Conservation (phyloP, 139 green algal genomes). For the Micractinium sp. region DNA sequence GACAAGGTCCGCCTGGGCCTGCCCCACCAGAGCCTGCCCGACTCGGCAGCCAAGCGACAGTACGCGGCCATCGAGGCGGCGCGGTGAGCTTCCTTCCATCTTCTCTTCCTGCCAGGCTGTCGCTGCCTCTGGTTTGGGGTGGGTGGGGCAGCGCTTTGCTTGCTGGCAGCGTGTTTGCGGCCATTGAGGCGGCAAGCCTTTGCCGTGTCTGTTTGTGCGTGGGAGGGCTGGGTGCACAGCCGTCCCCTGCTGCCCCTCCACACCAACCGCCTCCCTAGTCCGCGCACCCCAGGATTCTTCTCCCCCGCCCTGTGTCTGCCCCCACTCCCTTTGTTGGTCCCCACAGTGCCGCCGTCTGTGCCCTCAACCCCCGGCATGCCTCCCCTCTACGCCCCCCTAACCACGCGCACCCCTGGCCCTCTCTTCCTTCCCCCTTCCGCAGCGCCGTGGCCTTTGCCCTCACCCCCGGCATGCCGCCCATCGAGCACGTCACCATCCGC, state of each 20-base stretch:
- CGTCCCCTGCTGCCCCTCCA: too few relatives aligned
- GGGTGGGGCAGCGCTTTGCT: neutral
- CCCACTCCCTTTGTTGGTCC: too few relatives aligned
- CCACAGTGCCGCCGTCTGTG: constrained; percentile 43
- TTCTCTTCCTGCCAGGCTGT: too few relatives aligned
- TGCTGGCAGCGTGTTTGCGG: too few relatives aligned
- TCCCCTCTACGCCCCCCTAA: neutral
- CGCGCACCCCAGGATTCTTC: neutral
- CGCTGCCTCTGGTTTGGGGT: neutral
- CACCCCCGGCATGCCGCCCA: constrained; percentile 59
- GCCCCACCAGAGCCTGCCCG: constrained; percentile 41
- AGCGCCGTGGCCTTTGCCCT: constrained; percentile 62
- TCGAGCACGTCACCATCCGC: constrained; percentile 62
- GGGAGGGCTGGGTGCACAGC: too few relatives aligned
- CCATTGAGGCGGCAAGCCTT: too few relatives aligned
- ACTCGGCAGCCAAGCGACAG: constrained; percentile 42
- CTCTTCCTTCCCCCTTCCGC: neutral
- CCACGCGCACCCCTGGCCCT: neutral
- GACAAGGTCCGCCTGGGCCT: constrained; percentile 66
- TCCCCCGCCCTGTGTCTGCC: neutral
- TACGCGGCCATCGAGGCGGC: constrained; percentile 49
- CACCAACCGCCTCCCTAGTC: too few relatives aligned
- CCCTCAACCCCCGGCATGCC: constrained; percentile 65
- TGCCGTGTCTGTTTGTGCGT: too few relatives aligned
- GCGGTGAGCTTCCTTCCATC: constrained; percentile 8